phyloP scores from a whole-genome alignment of 331 rosid genomes.

The Malus hybrid region DNA sequence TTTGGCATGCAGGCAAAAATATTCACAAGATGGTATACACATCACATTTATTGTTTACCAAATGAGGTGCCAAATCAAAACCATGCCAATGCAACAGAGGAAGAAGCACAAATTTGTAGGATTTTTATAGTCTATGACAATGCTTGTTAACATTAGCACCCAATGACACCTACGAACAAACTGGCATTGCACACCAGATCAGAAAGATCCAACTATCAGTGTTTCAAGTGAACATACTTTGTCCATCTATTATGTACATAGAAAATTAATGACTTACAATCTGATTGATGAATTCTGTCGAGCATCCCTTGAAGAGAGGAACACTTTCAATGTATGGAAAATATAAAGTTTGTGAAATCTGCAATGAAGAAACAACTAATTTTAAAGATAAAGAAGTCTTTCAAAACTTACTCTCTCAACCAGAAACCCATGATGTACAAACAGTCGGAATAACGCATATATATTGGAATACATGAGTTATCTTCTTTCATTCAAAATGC shows the following conservation, averaged over 20 bases:
- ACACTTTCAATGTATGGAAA: constrained; percentile 51
- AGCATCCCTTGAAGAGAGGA: constrained; percentile 67
- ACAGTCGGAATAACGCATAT: neutral
- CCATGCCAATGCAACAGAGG: neutral
- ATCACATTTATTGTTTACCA: neutral
- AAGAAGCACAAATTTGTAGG: neutral
- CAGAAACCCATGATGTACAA: too few species aligned
- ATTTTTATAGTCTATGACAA: neutral
- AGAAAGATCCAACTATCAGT: neutral
- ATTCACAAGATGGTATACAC: neutral
- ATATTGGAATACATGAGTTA: neutral
- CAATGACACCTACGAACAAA: neutral
- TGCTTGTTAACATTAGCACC: neutral
- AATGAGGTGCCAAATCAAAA: neutral
- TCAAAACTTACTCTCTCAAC: neutral
- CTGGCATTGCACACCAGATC: neutral
- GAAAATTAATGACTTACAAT: constrained; percentile 48
- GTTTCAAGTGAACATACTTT: neutral
- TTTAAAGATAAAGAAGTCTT: too few species aligned
- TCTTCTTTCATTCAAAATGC: too few species aligned
- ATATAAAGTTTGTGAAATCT: constrained; percentile 89
- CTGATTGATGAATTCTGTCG: constrained; percentile 89
- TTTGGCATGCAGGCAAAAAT: neutral
- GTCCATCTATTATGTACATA: neutral
- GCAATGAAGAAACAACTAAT: constrained; percentile 16